These are phyloP conservation scores for Geoglossum cookeanum DNA, from an alignment of 2,329 filamentous ascomycete genomes.

Conservation along the genomic window DNA sequence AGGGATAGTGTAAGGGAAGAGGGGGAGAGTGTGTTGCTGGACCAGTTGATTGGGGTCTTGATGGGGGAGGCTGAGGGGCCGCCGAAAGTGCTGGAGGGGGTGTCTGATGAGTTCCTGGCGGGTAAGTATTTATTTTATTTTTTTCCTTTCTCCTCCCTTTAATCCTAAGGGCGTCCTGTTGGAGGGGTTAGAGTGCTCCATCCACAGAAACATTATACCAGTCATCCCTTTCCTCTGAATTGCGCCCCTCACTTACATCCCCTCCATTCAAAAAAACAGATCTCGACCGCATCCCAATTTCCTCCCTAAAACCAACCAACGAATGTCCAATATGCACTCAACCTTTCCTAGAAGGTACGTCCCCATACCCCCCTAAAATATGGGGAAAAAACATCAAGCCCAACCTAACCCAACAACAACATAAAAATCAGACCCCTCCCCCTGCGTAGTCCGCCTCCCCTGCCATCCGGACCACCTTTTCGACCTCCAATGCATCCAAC, in stretches of 20 bases:
- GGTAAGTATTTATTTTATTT: constrained; percentile 15
- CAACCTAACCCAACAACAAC: neutral
- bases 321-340: constrained; percentile 41
- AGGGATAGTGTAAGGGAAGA: constrained; percentile 15
- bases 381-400: neutral
- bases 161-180: too few species aligned
- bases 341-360: constrained; percentile 36
- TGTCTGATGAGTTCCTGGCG: constrained; percentile 40
- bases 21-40: constrained; percentile 26
- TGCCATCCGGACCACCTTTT: constrained; percentile 40
- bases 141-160: neutral
- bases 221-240: neutral
- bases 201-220: neutral
- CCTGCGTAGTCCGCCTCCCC: constrained; percentile 43
- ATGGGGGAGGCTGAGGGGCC: constrained; percentile 37
- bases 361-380: neutral
- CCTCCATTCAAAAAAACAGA: constrained; percentile 16
- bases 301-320: constrained; percentile 31
- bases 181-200: neutral
- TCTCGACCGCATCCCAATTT: constrained; percentile 38
- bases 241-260: neutral
- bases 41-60: constrained; percentile 34
- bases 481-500: constrained; percentile 48
- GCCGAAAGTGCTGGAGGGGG: constrained; percentile 39
- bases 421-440: constrained; percentile 29